Conservation (phyloP, 345 rosid genomes). For the Streptanthus diversifolius region DNA sequence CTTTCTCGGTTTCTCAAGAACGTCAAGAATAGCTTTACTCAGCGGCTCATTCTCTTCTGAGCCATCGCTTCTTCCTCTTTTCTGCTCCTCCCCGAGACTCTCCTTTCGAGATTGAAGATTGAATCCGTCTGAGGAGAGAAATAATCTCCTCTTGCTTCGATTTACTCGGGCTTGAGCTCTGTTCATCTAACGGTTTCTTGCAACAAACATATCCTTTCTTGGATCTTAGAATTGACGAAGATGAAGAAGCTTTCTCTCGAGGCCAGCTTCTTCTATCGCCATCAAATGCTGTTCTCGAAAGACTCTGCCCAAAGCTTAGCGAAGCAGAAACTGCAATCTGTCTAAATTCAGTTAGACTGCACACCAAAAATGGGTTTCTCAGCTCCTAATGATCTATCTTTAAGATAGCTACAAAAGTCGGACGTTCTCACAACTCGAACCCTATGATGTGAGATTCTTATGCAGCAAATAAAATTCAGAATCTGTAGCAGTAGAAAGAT, state of each 20-base stretch:
- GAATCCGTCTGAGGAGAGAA: slow-evolving; percentile 50
- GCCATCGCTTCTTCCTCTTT: slow-evolving; percentile 9
- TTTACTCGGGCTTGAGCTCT: slow-evolving; percentile 24
- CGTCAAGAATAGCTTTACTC: slow-evolving; percentile 40
- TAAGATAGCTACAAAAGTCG: neutral
- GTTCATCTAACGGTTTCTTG: slow-evolving; percentile 18
- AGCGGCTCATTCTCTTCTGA: slow-evolving; percentile 23
- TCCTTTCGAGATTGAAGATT: slow-evolving; percentile 51
- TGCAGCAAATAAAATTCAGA: neutral
- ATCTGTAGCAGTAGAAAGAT: neutral
- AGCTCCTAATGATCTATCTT: neutral
- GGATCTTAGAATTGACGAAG: slow-evolving; percentile 4
- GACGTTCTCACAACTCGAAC: neutral
- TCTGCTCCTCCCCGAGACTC: slow-evolving; percentile 15
- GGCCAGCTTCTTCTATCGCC: slow-evolving; percentile 31
- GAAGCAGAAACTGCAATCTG: slow-evolving; percentile 46
- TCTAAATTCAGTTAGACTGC: slow-evolving; percentile 66
- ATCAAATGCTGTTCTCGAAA: slow-evolving; percentile 27
- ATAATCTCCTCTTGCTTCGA: slow-evolving; percentile 47
- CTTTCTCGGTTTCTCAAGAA: slow-evolving; percentile 35
- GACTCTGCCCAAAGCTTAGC: neutral
- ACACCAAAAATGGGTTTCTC: slow-evolving; percentile 36
- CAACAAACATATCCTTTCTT: slow-evolving; percentile 8
- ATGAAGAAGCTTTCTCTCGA: slow-evolving; percentile 25
- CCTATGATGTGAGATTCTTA: neutral